Base-by-base conservation (phyloP, 2,329 filamentous ascomycete species). In the Xylaria digitata region DNA sequence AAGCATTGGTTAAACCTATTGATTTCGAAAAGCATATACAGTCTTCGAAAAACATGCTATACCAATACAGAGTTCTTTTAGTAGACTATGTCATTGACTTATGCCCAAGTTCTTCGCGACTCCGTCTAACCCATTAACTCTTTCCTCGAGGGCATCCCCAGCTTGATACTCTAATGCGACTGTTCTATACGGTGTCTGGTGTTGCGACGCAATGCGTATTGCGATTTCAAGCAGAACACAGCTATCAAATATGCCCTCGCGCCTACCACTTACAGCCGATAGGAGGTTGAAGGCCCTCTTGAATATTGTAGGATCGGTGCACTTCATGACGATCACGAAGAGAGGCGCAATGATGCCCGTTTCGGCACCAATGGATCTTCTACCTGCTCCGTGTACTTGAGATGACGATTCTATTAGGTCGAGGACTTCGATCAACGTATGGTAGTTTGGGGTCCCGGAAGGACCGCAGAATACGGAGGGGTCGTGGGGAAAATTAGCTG, bases 201-300 rank as follows among this genome's bases (percentile, higher is more conserved):
- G 46, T 19, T 62, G 50, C 8, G 50, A 55, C 43, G 34, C 45
- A 19, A 62, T 7, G 11, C 46, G 53, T 13, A 46, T 48, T 9
- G 54, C 53, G 23, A 63, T 57, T 26, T 63, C 34, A 45, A 37
- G 40, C 30, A 58, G 23, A 53, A 57, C 45, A 23, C 40, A 53
- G n/a, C 50, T 42, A 45, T 58, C 34, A 40, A 63, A 63, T 45
- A 63, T 43, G 13, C 61, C 61, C 34, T 63, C 61, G 23, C 61
- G 61, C 17, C 61, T 58, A 30, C 61, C 61, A 8, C 45, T 52
- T 21, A 56, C 23, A 17, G 21, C 15, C 32, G 37, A 55, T 43
- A 63, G 34, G 6, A 63, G 45, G 17, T n/a, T 37, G 6, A 63
- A 45, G n/a, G 61, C 61, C 32, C 61, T 57, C 23, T 58, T 34